Conservation (phyloP, 495 filamentous ascomycete genomes). For the Tricharina praecox region DNA sequence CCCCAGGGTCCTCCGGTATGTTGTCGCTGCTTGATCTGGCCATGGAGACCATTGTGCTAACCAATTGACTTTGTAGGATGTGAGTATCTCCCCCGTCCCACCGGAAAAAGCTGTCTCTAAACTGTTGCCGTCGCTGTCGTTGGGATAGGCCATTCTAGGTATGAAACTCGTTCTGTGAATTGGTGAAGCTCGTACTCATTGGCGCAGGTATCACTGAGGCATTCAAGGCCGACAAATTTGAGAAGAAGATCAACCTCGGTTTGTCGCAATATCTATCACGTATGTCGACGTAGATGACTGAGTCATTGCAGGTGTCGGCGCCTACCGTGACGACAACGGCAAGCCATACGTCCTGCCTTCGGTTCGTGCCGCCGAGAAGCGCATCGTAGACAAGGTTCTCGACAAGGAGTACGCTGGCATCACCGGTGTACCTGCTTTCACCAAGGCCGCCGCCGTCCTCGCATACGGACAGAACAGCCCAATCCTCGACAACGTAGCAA, state of each 20-base stretch:
- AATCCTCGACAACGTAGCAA: slow-evolving; percentile 64
- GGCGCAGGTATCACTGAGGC: slow-evolving; percentile 84
- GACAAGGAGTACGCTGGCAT: slow-evolving; percentile 99
- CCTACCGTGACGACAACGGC: slow-evolving; percentile 83
- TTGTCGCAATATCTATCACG: slow-evolving; percentile 19
- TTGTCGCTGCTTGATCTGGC: slow-evolving; percentile 26
- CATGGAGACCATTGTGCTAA: slow-evolving; percentile 4
- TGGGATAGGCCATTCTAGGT: slow-evolving; percentile 56
- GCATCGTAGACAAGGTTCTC: slow-evolving; percentile 52
- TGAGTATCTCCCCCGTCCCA: slow-evolving; percentile 33
- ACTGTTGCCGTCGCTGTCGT: too few species aligned
- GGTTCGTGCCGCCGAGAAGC: slow-evolving; percentile 73
- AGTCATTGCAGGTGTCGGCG: slow-evolving; percentile 45
- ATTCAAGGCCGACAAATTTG: slow-evolving; percentile 86
- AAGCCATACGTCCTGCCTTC: slow-evolving; percentile 96
- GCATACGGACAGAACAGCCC: slow-evolving; percentile 72
- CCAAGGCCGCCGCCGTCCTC: slow-evolving; percentile 72
- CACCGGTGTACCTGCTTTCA: slow-evolving; percentile 86
- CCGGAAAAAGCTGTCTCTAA: too few species aligned
- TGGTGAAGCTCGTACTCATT: slow-evolving; percentile 1
- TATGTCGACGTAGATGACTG: too few species aligned
- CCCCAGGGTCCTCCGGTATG: slow-evolving; percentile 86
- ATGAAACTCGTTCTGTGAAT: too few species aligned
- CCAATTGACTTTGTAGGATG: slow-evolving; percentile 35
- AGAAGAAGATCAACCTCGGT: slow-evolving; percentile 94